phyloP scores from a whole-genome alignment of 306 rosid genomes.

The Betula pendula region DNA sequence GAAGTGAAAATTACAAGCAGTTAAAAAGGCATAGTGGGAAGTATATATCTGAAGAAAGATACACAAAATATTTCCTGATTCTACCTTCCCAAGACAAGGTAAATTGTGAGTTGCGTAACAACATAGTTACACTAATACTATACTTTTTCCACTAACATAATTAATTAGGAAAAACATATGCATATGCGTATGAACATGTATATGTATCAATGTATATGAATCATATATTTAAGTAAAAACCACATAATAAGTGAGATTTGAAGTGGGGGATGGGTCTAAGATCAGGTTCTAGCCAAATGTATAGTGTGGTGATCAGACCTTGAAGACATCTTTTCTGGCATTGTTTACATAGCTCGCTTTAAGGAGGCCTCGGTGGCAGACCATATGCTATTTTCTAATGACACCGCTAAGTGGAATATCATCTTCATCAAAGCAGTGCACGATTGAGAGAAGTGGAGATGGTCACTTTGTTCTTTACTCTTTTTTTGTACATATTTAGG shows the following conservation, averaged over 20 bases:
- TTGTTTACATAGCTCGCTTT: no score
- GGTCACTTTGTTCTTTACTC: no score
- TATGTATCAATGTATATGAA: background rate
- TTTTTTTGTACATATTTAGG: no score
- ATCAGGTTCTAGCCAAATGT: no score
- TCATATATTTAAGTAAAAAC: background rate
- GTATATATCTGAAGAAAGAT: conserved; percentile 18
- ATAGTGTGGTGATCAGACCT: no score
- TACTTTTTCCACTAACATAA: background rate
- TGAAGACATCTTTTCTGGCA: no score
- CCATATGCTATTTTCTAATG: no score
- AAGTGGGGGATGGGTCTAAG: no score
- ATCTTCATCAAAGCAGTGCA: no score
- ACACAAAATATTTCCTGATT: conserved; percentile 28
- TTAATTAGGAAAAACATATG: background rate
- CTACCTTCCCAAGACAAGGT: background rate
- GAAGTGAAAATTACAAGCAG: conserved; percentile 25
- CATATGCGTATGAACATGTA: background rate
- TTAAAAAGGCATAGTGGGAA: conserved; percentile 4
- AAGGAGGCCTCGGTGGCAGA: no score
- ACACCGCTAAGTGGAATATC: no score
- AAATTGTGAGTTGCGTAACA: background rate
- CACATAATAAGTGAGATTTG: background rate
- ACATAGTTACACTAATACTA: background rate
- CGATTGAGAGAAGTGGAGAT: no score